Base-by-base conservation (phyloP, 1,284 basidiomycete species). In the Cronartium ribicola region DNA sequence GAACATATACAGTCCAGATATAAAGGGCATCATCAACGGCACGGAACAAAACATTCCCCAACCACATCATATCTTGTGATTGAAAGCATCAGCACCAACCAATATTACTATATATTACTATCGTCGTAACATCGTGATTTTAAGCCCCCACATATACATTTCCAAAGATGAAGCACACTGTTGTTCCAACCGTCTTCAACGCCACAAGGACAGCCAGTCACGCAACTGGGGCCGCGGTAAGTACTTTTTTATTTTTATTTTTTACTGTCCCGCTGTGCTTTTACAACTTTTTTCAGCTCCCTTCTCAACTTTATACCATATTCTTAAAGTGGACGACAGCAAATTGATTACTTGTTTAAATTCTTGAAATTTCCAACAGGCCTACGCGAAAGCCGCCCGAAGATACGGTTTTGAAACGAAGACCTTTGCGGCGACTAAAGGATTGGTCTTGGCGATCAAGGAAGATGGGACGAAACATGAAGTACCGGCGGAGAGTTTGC, bases 401-500 rank as follows among this genome's bases (percentile, higher is more conserved):
- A 55, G 72, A 22, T 75, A 75, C 43, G 57, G 44, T 46, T 75
- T 75, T 46, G 60, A 75, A 61, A 75, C 65, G 20, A 60, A 43
- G 40, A 61, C 39, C 59, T 75, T 75, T 41, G 43, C 43, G 22
- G 72, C 64, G 3, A 48, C 17, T n/a, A 51, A 75, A 48, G 72
- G 72, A 17, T 51, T 59, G 6, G 72, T 75, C 20, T 75, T 67
- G 44, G 66, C 66, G 17, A 62, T 67, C 29, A 51, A 67, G 22
- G 72, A 62, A 39, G 66, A 75, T 39, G 72, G 72, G n/a, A 51
- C 43, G 36, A 46, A 67, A 29, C 65, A 75, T 39, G 65, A 75
- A 55, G 72, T 75, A 14, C 72, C 72, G 40, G 72, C 72, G 13
- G 65, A 75, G 63, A 75, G 72, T 48, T 67, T 62, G 57, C 72